Evolutionary conservation across 1,284 basidiomycete genomes (phyloP).

Genomic region (Cerrena zonata): DNA sequence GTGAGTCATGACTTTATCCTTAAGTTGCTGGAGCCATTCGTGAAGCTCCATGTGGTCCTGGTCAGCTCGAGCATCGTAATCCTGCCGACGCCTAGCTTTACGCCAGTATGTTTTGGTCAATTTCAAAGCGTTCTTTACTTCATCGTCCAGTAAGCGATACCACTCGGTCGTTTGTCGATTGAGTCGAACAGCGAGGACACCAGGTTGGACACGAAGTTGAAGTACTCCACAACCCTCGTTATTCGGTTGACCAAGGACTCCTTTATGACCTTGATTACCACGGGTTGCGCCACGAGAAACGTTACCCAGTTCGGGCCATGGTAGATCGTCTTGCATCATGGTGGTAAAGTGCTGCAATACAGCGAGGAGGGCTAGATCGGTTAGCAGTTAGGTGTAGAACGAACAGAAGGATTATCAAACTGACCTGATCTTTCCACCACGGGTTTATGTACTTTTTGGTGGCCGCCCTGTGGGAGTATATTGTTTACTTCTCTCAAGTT

Average conservation of each 20-base stretch:
- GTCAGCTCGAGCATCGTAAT: conserved; percentile 74
- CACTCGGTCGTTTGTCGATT: conserved; percentile 72
- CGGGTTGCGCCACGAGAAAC: conserved; percentile 76
- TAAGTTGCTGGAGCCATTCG: conserved; percentile 76
- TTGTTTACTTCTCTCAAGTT: conserved; percentile 8
- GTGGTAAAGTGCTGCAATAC: conserved; percentile 4
- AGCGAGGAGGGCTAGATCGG: conserved; percentile 7
- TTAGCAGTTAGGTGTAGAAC: conserved; percentile 9
- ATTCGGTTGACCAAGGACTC: conserved; percentile 62
- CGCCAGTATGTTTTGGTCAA: conserved; percentile 79
- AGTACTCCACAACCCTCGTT: conserved; percentile 63
- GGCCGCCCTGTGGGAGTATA: conserved; percentile 13
- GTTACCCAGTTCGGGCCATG: conserved; percentile 78
- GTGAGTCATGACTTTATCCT: conserved; percentile 80
- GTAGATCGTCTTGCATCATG: conserved; percentile 67
- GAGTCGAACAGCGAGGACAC: conserved; percentile 65
- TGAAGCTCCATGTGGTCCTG: conserved; percentile 81
- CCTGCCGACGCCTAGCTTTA: conserved; percentile 68
- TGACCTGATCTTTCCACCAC: conserved; percentile 9
- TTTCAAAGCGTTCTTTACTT: conserved; percentile 72
- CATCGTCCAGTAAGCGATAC: conserved; percentile 68
- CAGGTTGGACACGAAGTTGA: conserved; percentile 73
- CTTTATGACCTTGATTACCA: conserved; percentile 78
- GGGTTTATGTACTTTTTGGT: conserved; percentile 7
- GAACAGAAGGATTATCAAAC: conserved; percentile 10